Evolutionary conservation across 768 basidiomycete species (phyloP), one percentile per base, ranked within the genome.

Genomic region (Tulasnella sp.): DNA sequence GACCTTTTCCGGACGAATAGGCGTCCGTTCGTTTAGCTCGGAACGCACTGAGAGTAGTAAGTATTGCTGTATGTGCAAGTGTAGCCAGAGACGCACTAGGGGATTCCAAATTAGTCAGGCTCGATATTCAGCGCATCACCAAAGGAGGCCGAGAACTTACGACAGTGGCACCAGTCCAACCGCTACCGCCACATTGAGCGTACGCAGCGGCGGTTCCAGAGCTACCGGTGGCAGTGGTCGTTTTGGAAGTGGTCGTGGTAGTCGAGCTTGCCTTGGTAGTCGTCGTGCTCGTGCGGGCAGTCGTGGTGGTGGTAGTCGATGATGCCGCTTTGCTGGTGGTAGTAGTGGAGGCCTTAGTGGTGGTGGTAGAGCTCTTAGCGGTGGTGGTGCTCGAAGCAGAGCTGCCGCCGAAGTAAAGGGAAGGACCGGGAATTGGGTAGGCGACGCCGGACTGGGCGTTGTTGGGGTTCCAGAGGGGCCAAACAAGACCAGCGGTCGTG

Each of bases 1-100:
- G 47, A 52, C 47, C 22, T 47, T 47, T 65, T 65, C 29, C 63
- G 63, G 5, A 32, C n/a, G 7, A 16, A 6, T 34, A 36, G n/a
- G 16, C 11, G 7, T 4, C 12, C 17, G 4, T 14, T 8, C 37
- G 16, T 65, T 44, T 68, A 68, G 34, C 35, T 34, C 17, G 86
- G 85, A 34, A 85, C 75, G 75, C 86, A 87, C 77, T 87, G 86
- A 1, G 84, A 87, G 75, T 86, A 85, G 75, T 83, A 84, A 69
- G 80, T 76, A 73, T 82, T 84, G 67, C 74, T 80, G 42, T 77
- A 77, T 1, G 81, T 82, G 76, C 84, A 84, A 9, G 78, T 80
- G 71, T 83, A 83, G 5, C 84, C 84, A 36, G 81, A 69, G 14
- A 83, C 79, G 73, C 84, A 85, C 35, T 65, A n/a, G n/a, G n/a